Base-by-base conservation (phyloP, 1,139 yeast genomes). In the Nematodospora anomalae region DNA sequence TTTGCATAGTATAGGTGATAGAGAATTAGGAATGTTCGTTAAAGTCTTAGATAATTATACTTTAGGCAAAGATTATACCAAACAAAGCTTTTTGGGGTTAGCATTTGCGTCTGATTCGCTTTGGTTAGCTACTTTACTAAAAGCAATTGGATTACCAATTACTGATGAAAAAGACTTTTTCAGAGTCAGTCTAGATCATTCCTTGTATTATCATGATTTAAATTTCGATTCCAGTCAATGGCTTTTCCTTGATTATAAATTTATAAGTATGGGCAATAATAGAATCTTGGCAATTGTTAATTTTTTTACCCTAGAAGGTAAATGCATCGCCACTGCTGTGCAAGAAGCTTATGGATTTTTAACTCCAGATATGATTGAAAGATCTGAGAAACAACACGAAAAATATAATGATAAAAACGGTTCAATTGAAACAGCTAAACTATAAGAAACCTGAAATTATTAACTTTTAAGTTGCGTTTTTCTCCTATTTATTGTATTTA, bases 171-270 rank as follows among this genome's bases (percentile, higher is more conserved):
- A 44, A 6, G 40, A 44, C 30, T 67, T 62, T 46, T 64, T 61
- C 52, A 55, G 71, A 34, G 74, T 70, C 2, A 62, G 69, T 35
- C 58, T 70, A 49, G 74, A 69, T 46, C 74, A 69, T 43, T 41
- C 64, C n/a, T 49, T 68, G 15, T 64, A 55, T 43, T 62, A 58
- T 51, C 74, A 69, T 42, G 71, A 64, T 37, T 42, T 41, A 2
- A 56, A 63, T 36, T 65, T 54, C 32, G 67, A 67, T 45, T 60
- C 71, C 3, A 61, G 65, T 22, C 53, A 58, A 16, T 69, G 74
- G 72, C 44, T 67, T 43, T 70, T 58, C 44, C 41, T 67, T 38
- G 73, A 67, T 46, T 67, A 55, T 47, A 48, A 52, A 32, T 70
- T 67, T 42, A 41, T 60, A 26, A 50, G 67, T 28, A 51, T 64